These are phyloP conservation scores for Fraxinus baroniana DNA, from an alignment of 305 asterid species.

Conservation along the genomic window DNA sequence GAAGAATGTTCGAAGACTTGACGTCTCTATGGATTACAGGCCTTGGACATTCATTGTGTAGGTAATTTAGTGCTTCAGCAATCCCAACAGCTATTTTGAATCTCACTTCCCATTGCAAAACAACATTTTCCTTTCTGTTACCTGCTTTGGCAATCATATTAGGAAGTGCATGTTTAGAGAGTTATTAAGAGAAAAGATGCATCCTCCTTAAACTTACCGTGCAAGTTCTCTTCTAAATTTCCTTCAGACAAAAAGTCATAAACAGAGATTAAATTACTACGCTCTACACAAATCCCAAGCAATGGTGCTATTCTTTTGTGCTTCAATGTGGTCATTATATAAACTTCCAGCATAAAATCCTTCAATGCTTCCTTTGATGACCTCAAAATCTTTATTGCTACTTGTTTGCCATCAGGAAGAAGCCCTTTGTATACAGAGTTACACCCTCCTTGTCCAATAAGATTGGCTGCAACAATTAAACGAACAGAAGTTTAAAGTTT, in stretches of 20 bases:
- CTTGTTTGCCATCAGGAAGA: constrained; percentile 66
- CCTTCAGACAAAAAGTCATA: constrained; percentile 66
- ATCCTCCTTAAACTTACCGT: constrained; percentile 39
- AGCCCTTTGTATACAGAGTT: constrained; percentile 84
- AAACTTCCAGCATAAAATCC: constrained; percentile 65
- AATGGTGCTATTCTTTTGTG: constrained; percentile 64
- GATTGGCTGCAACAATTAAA: constrained; percentile 45
- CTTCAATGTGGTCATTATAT: constrained; percentile 71
- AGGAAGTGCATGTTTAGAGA: not conserved
- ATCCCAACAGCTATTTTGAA: constrained; percentile 69
- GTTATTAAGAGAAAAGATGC: not conserved
- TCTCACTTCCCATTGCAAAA: constrained; percentile 70
- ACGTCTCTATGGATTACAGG: constrained; percentile 14
- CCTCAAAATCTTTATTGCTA: constrained; percentile 71
- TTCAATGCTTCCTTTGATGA: constrained; percentile 65
- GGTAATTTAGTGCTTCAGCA: constrained; percentile 78
- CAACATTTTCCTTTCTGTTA: constrained; percentile 29
- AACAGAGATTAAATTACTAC: constrained; percentile 61
- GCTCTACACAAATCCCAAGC: constrained; percentile 69
- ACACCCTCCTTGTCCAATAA: constrained; percentile 77
- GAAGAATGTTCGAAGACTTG: constrained; percentile 19
- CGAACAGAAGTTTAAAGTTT: not conserved
- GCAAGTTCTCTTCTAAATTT: constrained; percentile 75
- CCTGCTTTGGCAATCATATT: constrained; percentile 41
- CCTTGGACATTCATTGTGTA: constrained; percentile 40